Evolutionary conservation across 805 yeast species (phyloP).

Genomic region (Yarrowia sp.): DNA sequence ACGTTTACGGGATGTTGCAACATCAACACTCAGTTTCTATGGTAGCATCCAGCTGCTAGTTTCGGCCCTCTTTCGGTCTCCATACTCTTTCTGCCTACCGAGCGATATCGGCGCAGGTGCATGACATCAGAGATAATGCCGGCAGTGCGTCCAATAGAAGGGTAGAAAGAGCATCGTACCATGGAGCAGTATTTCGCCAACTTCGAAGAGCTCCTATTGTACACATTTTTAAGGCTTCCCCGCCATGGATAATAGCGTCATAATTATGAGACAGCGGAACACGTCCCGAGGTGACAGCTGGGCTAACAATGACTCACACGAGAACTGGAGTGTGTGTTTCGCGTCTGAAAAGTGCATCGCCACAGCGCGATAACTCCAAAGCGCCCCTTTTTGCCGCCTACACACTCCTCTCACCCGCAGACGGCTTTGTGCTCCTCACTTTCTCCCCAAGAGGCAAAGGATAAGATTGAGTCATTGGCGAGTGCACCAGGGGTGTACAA

Average conservation of each 20-base stretch:
- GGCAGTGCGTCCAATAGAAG: neutral
- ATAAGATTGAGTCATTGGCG: conserved; percentile 26
- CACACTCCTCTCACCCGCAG: neutral
- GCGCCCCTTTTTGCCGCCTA: neutral
- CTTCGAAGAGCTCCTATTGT: neutral
- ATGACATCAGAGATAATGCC: neutral
- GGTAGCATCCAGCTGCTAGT: too few relatives aligned
- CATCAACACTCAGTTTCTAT: too few relatives aligned
- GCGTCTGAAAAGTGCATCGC: neutral
- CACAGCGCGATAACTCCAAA: neutral
- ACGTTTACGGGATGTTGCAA: too few relatives aligned
- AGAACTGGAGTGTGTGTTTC: too few relatives aligned
- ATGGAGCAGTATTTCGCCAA: too few relatives aligned
- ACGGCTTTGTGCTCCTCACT: neutral
- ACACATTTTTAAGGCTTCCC: too few relatives aligned
- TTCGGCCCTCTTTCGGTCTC: neutral
- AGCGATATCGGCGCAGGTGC: too few relatives aligned
- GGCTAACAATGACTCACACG: too few relatives aligned
- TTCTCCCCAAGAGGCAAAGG: conserved; percentile 10
- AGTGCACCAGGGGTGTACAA: conserved; percentile 25
- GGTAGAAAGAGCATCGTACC: neutral
- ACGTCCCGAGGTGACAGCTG: too few relatives aligned
- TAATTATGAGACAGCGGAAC: too few relatives aligned
- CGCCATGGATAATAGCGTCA: too few relatives aligned
- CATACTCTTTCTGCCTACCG: too few relatives aligned